A percentile compares a stretch with the other conserved stretches of the same genome.
These are phyloP conservation scores for Penicillium sp. DNA, from an alignment of 2,329 filamentous ascomycete species.

Conservation along the genomic window DNA sequence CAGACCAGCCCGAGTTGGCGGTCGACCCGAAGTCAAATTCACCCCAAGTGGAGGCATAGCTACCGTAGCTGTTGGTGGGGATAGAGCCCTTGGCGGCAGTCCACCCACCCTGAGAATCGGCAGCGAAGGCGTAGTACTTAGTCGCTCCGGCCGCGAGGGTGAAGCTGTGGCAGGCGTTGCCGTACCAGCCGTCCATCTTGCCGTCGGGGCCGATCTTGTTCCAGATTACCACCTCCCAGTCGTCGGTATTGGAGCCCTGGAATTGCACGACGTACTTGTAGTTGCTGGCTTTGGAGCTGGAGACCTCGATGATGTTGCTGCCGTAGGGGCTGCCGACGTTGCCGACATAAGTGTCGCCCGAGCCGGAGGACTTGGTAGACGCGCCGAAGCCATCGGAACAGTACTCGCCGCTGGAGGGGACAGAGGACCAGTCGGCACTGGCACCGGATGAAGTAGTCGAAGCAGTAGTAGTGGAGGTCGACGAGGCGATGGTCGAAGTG, in stretches of 20 bases:
- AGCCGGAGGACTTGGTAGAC: slow-evolving; percentile 25
- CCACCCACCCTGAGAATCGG: slow-evolving; percentile 39
- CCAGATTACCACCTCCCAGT: slow-evolving; percentile 43
- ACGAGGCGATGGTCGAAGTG: slow-evolving; percentile 1
- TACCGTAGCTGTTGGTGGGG: slow-evolving; percentile 29
- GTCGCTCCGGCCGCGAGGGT: slow-evolving; percentile 36
- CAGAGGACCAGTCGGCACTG: slow-evolving; percentile 22
- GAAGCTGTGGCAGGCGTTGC: slow-evolving; percentile 34
- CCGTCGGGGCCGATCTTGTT: slow-evolving; percentile 42
- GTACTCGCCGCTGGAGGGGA: slow-evolving; percentile 25
- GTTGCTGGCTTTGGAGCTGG: slow-evolving; percentile 26
- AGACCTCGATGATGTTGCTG: slow-evolving; percentile 43
- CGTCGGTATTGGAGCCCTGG: slow-evolving; percentile 33
- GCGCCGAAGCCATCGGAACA: slow-evolving; percentile 38
- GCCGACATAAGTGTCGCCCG: slow-evolving; percentile 35
- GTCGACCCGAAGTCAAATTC: slow-evolving; percentile 37
- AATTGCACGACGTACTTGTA: slow-evolving; percentile 44
- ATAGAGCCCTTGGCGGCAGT: slow-evolving; percentile 30
- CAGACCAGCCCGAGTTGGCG: slow-evolving; percentile 34
- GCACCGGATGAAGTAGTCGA: slow-evolving; percentile 9
- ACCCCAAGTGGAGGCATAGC: slow-evolving; percentile 37
- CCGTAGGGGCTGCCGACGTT: slow-evolving; percentile 44
- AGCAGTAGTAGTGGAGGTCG: slow-evolving; percentile 9
- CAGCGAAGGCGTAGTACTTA: slow-evolving; percentile 40
- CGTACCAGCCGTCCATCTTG: slow-evolving; percentile 39